Evolutionary conservation across 2,329 filamentous ascomycete species (phyloP).

Genomic region (Periconia sp.): DNA sequence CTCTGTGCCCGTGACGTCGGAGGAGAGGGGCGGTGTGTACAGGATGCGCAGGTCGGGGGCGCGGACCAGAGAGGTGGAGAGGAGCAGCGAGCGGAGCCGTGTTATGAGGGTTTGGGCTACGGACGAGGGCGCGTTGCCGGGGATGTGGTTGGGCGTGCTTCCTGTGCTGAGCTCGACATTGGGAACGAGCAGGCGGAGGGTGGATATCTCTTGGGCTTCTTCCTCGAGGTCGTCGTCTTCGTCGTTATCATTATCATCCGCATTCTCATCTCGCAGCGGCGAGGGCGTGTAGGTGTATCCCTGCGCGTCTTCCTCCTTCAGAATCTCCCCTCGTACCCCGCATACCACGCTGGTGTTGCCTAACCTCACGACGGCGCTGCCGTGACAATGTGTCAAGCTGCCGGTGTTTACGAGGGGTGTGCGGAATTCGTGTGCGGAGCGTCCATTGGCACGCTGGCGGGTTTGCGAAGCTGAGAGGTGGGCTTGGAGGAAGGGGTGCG

Average conservation of each 20-base stretch:
- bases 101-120: slow-evolving; percentile 85
- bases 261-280: neutral
- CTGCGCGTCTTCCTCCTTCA: slow-evolving; percentile 73
- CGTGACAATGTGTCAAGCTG: slow-evolving; percentile 85
- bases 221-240: slow-evolving; percentile 19
- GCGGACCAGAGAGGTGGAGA: slow-evolving; percentile 68
- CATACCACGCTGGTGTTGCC: slow-evolving; percentile 96
- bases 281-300: slow-evolving; percentile 52
- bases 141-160: slow-evolving; percentile 81
- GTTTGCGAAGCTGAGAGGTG: slow-evolving; percentile 65
- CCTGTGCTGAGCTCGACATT: slow-evolving; percentile 93
- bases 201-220: slow-evolving; percentile 42
- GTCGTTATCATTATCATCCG: slow-evolving; percentile 13
- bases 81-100: slow-evolving; percentile 73
- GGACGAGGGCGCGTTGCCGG: slow-evolving; percentile 76
- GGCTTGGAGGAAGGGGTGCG: slow-evolving; percentile 84
- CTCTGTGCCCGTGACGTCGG: slow-evolving; percentile 51
- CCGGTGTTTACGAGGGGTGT: slow-evolving; percentile 76
- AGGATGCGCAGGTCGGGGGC: slow-evolving; percentile 72
- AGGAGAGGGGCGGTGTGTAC: slow-evolving; percentile 54
- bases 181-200: slow-evolving; percentile 76
- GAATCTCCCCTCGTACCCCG: slow-evolving; percentile 83
- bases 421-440: slow-evolving; percentile 69
- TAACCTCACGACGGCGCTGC: slow-evolving; percentile 82
- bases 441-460: slow-evolving; percentile 78